phyloP scores from a whole-genome alignment of 768 basidiomycete genomes.

The Auricularia auricula-judae region DNA sequence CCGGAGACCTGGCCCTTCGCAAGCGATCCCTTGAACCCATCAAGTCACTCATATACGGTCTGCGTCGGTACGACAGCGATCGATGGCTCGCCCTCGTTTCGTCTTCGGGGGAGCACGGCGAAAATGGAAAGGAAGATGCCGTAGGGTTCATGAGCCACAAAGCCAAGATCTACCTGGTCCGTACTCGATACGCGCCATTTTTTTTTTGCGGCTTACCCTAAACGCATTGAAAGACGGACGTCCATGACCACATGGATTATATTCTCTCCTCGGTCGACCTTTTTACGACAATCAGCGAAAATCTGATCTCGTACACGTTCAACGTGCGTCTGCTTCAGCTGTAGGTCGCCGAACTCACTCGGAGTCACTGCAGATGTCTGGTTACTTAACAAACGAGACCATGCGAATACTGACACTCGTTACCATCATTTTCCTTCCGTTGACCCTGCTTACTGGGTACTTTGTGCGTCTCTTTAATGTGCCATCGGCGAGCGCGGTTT shows the following conservation, averaged over 20 bases:
- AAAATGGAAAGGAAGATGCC: slow-evolving; percentile 56
- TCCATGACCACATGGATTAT: slow-evolving; percentile 68
- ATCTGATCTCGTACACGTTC: slow-evolving; percentile 64
- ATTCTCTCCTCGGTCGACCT: slow-evolving; percentile 60
- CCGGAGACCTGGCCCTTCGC: slow-evolving; percentile 62
- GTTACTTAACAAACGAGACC: background rate
- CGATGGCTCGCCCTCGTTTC: slow-evolving; percentile 49
- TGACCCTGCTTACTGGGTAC: slow-evolving; percentile 61
- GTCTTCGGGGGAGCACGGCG: slow-evolving; percentile 30
- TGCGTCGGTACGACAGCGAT: slow-evolving; percentile 61
- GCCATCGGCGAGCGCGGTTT: background rate
- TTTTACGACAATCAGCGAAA: slow-evolving; percentile 60
- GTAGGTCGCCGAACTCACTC: background rate
- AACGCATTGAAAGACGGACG: slow-evolving; percentile 42
- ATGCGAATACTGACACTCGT: slow-evolving; percentile 38
- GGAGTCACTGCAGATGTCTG: background rate
- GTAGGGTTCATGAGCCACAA: slow-evolving; percentile 1
- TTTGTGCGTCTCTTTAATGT: slow-evolving; percentile 35
- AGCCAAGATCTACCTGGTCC: slow-evolving; percentile 34
- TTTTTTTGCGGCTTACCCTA: background rate
- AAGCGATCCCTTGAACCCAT: slow-evolving; percentile 67
- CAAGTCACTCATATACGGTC: slow-evolving; percentile 54
- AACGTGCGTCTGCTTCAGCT: slow-evolving; percentile 35
- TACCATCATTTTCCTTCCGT: slow-evolving; percentile 60
- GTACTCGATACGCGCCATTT: background rate